Evolutionary conservation across 768 basidiomycete genomes (phyloP).

Genomic region (Mycena galericulata): DNA sequence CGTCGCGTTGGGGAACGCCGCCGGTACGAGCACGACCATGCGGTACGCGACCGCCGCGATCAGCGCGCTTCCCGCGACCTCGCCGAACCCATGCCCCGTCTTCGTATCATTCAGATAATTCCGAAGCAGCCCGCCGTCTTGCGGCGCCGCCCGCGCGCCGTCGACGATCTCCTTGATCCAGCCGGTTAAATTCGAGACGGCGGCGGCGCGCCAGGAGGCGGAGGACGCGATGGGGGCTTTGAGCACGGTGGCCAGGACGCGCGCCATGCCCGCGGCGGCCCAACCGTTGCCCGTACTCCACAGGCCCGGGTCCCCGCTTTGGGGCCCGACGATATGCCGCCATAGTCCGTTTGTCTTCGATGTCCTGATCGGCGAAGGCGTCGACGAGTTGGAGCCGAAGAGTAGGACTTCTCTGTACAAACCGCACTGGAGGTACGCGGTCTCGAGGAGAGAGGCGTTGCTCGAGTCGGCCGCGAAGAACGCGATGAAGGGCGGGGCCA

Average conservation of each 20-base stretch:
- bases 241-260: slow-evolving; percentile 54
- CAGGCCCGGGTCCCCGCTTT: slow-evolving; percentile 31
- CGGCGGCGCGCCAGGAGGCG: slow-evolving; percentile 37
- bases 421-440: slow-evolving; percentile 52
- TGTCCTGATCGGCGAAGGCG: slow-evolving; percentile 13
- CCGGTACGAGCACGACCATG: slow-evolving; percentile 39
- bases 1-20: slow-evolving; percentile 30
- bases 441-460: slow-evolving; percentile 50
- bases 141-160: slow-evolving; percentile 48
- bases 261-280: slow-evolving; percentile 38
- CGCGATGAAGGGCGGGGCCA: slow-evolving; percentile 64
- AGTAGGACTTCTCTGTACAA: slow-evolving; percentile 53
- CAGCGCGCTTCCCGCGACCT: slow-evolving; percentile 56
- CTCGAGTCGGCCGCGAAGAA: slow-evolving; percentile 56
- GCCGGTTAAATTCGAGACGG: slow-evolving; percentile 45
- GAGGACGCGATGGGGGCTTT: slow-evolving; percentile 50
- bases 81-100: slow-evolving; percentile 53
- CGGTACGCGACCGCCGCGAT: slow-evolving; percentile 54
- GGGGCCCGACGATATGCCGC: slow-evolving; percentile 46
- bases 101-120: slow-evolving; percentile 54
- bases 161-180: slow-evolving; percentile 61
- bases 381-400: slow-evolving; percentile 41
- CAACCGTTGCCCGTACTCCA: slow-evolving; percentile 41
- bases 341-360: slow-evolving; percentile 45
- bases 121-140: slow-evolving; percentile 51